phyloP scores from a whole-genome alignment of 192 early-diverging fungal genomes.

The Diversispora epigaea region DNA sequence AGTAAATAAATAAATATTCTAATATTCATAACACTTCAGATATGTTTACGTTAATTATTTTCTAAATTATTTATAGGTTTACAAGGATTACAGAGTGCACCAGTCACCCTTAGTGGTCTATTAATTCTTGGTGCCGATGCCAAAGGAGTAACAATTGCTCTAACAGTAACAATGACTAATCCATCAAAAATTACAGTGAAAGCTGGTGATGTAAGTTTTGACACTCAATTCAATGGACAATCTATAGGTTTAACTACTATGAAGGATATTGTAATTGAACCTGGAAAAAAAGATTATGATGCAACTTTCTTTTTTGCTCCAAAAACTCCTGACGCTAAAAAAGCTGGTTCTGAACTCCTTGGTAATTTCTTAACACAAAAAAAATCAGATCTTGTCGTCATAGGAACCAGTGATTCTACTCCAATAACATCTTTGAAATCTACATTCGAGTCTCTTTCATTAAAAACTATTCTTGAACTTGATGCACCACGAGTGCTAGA shows the following conservation, averaged over 20 bases:
- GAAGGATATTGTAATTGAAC: not conserved
- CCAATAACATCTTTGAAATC: too few relatives aligned
- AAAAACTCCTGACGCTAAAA: not conserved
- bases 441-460: too few relatives aligned
- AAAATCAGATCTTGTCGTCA: too few relatives aligned
- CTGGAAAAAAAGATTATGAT: not conserved
- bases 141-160: not conserved
- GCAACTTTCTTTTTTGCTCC: not conserved
- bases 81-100: not conserved
- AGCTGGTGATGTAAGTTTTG: not conserved
- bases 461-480: too few relatives aligned
- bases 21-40: too few relatives aligned
- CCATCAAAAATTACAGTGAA: not conserved
- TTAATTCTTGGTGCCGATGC: not conserved
- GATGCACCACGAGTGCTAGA: too few relatives aligned
- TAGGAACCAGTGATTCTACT: too few relatives aligned
- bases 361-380: too few relatives aligned
- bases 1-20: too few relatives aligned
- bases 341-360: not conserved
- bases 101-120: not conserved
- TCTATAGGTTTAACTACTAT: not conserved
- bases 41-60: not conserved
- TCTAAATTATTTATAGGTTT: not conserved
- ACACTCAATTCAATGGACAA: not conserved
- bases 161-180: not conserved